Percentiles rank a stretch among this genome's conserved stretches.
phyloP scores from a whole-genome alignment of 1,284 basidiomycete genomes.

The Ceratobasidium papillatum region DNA sequence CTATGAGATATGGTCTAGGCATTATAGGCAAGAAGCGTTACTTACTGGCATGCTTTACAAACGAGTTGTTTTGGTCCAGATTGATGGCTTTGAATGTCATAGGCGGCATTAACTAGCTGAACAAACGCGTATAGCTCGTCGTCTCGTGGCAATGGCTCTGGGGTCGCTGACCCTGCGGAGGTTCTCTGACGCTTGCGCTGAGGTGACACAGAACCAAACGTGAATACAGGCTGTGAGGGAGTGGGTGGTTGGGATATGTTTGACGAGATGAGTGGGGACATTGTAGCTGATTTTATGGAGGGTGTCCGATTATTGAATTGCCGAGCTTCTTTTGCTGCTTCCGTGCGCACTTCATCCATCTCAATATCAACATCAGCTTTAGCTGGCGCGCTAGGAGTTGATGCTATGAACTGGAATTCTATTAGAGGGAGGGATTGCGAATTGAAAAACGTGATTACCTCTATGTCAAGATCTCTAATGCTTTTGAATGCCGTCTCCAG shows the following conservation, averaged over 20 bases:
- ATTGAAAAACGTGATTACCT: background rate
- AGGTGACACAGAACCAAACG: conserved; percentile 2
- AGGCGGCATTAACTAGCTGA: conserved; percentile 7
- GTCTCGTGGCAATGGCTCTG: conserved; percentile 17
- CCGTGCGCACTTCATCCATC: conserved; percentile 29
- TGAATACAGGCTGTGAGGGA: conserved; percentile 8
- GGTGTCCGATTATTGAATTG: background rate
- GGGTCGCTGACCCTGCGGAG: background rate
- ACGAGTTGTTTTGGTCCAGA: background rate
- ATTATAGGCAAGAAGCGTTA: background rate
- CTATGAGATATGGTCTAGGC: background rate
- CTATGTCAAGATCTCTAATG: background rate
- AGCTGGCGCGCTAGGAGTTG: background rate
- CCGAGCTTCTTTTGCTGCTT: conserved; percentile 9
- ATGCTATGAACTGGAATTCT: background rate
- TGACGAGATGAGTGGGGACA: background rate
- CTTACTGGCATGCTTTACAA: conserved; percentile 30
- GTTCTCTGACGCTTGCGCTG: conserved; percentile 24
- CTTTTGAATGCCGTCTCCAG: conserved; percentile 11
- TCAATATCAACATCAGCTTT: background rate
- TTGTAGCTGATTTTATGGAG: conserved; percentile 13
- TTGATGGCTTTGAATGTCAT: conserved; percentile 3
- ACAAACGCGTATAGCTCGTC: conserved; percentile 17
- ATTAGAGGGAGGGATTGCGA: background rate
- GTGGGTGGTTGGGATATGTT: conserved; percentile 9